Evolutionary conservation across 1,139 yeast species (phyloP), one percentile per base, ranked within the genome.

Genomic region (Diutina sp.): DNA sequence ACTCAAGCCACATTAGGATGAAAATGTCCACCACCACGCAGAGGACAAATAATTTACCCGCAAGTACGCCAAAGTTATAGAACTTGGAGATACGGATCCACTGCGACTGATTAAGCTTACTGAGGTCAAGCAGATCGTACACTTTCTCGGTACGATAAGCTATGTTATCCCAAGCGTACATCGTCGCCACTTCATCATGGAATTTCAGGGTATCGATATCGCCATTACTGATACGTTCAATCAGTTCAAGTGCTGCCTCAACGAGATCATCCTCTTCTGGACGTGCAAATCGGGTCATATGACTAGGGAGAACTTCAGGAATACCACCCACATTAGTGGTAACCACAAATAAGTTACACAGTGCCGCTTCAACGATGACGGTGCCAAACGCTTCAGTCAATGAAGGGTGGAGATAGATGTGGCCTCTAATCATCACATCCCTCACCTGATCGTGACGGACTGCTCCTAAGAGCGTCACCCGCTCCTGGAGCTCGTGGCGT

Each of bases 311-410:
- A 4, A 95, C 99, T 65, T 95, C 99, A 0, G 98, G 98, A 51
- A 93, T 91, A 4, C 99, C 99, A 1, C 99, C 99, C 0, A 95
- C 99, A 60, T 85, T 84, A 0, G 99, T 95, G 0, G 98, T 91
- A 0, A 95, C 99, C 1, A 95, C 97, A 44, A 89, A 77, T 46
- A 95, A 70, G 0, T 98, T 98, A 72, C 99, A 93, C 0, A 96
- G 87, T 0, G 98, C 99, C 0, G 99, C 99, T 67, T 95, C 99
- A 0, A 95, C 97, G 28, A 95, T 73, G 0, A 90, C 99, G 0
- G 99, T 93, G 1, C 99, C 99, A 72, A 95, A 95, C 0, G 99
- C 99, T 67, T 95, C 99, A 0, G 99, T 95, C 45, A 95, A 73
- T 1, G 97, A 86, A 0, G 99, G 93, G 69, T 95, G 99, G 54